Evolutionary conservation across 75 land plant genomes (phyloP).

Genomic region (Pinus albicaulis): DNA sequence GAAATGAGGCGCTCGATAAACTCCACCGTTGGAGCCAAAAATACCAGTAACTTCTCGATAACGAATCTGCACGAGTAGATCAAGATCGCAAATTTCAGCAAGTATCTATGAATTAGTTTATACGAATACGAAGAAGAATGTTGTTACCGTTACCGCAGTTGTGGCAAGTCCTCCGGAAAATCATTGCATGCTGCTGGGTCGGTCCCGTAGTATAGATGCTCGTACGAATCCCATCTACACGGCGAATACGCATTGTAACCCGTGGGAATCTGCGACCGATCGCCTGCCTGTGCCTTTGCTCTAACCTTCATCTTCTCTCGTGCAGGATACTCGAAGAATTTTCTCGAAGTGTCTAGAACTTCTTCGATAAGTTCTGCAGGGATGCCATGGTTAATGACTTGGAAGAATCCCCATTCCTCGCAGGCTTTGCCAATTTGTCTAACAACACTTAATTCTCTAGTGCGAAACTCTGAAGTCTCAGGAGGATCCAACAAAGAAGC

Average conservation of each 20-base stretch:
- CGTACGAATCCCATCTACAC: slow-evolving; percentile 6
- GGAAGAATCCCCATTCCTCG: slow-evolving; percentile 65
- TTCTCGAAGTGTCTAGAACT: slow-evolving; percentile 29
- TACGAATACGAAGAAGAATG: neutral
- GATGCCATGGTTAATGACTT: slow-evolving; percentile 61
- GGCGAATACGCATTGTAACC: slow-evolving; percentile 37
- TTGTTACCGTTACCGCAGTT: slow-evolving; percentile 29
- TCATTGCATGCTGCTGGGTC: neutral
- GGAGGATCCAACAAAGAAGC: slow-evolving; percentile 22
- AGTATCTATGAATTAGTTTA: neutral
- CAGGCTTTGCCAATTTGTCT: slow-evolving; percentile 34
- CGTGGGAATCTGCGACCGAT: slow-evolving; percentile 20
- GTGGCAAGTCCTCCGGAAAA: slow-evolving; percentile 17
- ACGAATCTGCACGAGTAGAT: neutral
- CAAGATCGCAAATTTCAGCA: no score
- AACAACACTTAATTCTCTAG: slow-evolving; percentile 10
- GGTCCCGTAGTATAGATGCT: neutral
- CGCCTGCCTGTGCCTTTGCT: neutral
- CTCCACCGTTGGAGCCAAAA: slow-evolving; percentile 7
- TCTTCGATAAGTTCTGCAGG: slow-evolving; percentile 32
- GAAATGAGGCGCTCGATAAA: slow-evolving; percentile 21
- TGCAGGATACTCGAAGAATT: slow-evolving; percentile 35
- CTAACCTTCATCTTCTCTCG: slow-evolving; percentile 45
- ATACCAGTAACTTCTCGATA: slow-evolving; percentile 4
- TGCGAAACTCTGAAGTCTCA: slow-evolving; percentile 6